A percentile compares a stretch with the other conserved stretches of the same genome.
phyloP scores from a whole-genome alignment of 1,284 basidiomycete species.

The Fomitopsis betulina region DNA sequence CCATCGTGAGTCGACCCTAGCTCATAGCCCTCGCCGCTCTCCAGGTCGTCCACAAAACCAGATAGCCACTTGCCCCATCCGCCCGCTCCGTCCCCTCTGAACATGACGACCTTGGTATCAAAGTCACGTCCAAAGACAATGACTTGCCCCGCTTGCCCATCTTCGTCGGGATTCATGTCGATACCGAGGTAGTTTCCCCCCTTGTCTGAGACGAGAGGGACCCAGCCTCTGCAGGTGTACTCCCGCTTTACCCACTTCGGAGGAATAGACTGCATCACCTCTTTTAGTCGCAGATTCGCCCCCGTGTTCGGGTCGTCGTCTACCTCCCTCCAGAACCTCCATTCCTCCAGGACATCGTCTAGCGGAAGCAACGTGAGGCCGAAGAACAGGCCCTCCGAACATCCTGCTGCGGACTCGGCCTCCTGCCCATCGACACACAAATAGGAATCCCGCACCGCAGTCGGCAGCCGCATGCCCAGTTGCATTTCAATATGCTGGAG shows the following conservation, averaged over 20 bases:
- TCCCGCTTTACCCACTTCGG: conserved; percentile 86
- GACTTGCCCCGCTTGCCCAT: conserved; percentile 84
- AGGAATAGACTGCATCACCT: conserved; percentile 87
- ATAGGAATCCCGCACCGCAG: conserved; percentile 81
- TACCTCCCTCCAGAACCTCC: conserved; percentile 90
- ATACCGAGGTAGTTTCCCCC: conserved; percentile 97
- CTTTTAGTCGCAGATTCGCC: conserved; percentile 64
- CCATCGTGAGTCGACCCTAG: conserved; percentile 50
- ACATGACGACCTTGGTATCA: conserved; percentile 95
- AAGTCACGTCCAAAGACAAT: conserved; percentile 98
- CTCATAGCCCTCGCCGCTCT: conserved; percentile 85
- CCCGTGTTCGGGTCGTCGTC: conserved; percentile 82
- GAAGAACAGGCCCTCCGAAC: conserved; percentile 87
- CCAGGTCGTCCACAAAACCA: conserved; percentile 90
- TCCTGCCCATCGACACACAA: conserved; percentile 83
- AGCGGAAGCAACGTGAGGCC: conserved; percentile 80
- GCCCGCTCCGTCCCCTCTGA: conserved; percentile 82
- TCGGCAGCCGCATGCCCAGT: conserved; percentile 77
- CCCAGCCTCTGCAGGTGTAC: conserved; percentile 95
- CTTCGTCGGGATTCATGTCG: conserved; percentile 83
- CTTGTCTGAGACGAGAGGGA: conserved; percentile 91
- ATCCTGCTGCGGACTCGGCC: conserved; percentile 78
- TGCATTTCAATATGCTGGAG: conserved; percentile 76
- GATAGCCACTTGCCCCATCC: conserved; percentile 97
- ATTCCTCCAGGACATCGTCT: conserved; percentile 89